Evolutionary conservation across 768 basidiomycete species (phyloP), one percentile per base, ranked within the genome.

Genomic region (Tubosaeta sp.): DNA sequence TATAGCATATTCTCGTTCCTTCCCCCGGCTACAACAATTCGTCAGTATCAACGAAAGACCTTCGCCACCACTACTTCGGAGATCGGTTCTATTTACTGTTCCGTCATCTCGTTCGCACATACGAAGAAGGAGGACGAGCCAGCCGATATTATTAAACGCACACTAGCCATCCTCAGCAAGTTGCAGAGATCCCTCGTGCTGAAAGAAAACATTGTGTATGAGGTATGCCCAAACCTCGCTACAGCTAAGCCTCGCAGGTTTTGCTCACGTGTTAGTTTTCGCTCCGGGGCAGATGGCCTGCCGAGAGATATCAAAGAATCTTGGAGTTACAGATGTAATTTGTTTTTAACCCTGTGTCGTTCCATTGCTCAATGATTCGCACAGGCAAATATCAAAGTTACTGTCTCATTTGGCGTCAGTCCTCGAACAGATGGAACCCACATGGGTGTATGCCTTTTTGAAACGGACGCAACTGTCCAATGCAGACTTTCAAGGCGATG

Each of bases 401-500:
- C 71, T 95, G 4, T 83, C 85, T 0, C 84, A 93, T 59, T 67
- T 95, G 7, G 76, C 85, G 71, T 88, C 87, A 7, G 80, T 89
- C 12, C 69, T 90, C 9, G 79, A 82, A 41, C 80, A 84, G 54
- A 73, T 94, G 45, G 86, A 91, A 44, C 82, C 83, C 2, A 76
- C 82, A 11, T 95, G 92, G 91, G 75, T 85, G 1, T 75, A 76
- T 11, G 91, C 91, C 0, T 83, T 93, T 56, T 75, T 94, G 16
- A 78, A 79, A 17, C 73, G 91, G 31, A 88, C 89, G 0, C 75
- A 88, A 11, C 79, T 95, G 53, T 72, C 84, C 33, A 90, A 94
- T 62, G 76, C 85, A 0, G 82, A 84, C 56, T 94, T 94, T 58
- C 84, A 93, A 56, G 92, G 91, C 1, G 91, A 93, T 51, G 76